Percentiles rank a stretch among this genome's conserved stretches.
Conservation (phyloP, 257 asterid species). For the Solanum tarijense region DNA sequence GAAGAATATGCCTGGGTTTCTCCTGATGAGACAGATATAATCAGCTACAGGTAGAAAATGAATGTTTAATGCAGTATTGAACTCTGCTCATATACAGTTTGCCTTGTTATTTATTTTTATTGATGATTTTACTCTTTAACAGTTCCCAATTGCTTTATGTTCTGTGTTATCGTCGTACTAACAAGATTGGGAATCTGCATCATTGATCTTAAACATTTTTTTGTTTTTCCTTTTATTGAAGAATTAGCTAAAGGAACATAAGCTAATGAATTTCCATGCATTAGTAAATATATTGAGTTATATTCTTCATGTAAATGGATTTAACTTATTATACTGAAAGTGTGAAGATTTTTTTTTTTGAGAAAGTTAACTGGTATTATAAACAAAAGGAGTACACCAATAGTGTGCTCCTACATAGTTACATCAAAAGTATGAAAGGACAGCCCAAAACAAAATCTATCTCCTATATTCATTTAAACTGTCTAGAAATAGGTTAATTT, state of each 20-base stretch:
- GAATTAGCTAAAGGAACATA: not conserved
- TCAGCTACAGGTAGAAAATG: constrained; percentile 48
- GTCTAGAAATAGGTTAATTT: no score
- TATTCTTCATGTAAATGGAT: not conserved
- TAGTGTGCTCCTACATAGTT: no score
- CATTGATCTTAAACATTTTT: not conserved
- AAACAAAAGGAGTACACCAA: no score
- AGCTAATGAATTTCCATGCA: not conserved
- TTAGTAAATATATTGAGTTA: not conserved
- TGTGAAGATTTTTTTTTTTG: not conserved
- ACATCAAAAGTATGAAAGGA: no score
- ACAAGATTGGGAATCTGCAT: not conserved
- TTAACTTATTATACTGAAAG: not conserved
- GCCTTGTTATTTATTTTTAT: not conserved
- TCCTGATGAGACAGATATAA: constrained; percentile 59
- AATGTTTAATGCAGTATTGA: not conserved
- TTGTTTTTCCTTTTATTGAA: not conserved
- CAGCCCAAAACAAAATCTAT: no score
- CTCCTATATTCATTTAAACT: no score
- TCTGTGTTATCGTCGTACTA: not conserved
- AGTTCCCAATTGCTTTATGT: not conserved
- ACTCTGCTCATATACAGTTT: not conserved
- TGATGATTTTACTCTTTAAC: not conserved
- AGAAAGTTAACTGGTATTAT: no score
- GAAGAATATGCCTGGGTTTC: constrained; percentile 78